A percentile compares a stretch with the other conserved stretches of the same genome.
Evolutionary conservation across 2,329 filamentous ascomycete species (phyloP).

Genomic region (Colletotrichum orbiculare): DNA sequence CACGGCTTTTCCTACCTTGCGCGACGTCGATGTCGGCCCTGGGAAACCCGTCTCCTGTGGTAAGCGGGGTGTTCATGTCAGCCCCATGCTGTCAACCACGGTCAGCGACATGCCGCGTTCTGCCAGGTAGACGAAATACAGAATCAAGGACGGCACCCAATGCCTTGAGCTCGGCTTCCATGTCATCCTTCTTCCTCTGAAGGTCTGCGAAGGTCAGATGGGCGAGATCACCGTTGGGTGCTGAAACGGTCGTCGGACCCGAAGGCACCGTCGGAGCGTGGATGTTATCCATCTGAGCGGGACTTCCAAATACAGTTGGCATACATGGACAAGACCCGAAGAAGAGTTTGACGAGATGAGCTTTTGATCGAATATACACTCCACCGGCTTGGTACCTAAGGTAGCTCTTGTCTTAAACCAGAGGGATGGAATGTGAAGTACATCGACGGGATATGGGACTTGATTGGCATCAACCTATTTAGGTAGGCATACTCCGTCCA

Average conservation of each 20-base stretch:
- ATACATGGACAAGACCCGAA: neutral
- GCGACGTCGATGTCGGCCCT: slow-evolving; percentile 94
- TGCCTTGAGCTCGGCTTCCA: slow-evolving; percentile 89
- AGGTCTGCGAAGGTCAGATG: slow-evolving; percentile 81
- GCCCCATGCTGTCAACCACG: slow-evolving; percentile 79
- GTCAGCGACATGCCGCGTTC: slow-evolving; percentile 35
- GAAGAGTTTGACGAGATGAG: no score
- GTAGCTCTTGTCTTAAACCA: no score
- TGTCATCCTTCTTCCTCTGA: slow-evolving; percentile 82
- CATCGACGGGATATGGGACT: no score
- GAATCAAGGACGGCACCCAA: slow-evolving; percentile 89
- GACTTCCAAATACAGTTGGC: slow-evolving; percentile 25
- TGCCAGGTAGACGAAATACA: slow-evolving; percentile 59
- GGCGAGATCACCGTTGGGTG: slow-evolving; percentile 69
- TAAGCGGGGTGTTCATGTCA: slow-evolving; percentile 88
- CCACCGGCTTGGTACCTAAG: no score
- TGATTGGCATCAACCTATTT: no score
- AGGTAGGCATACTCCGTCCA: no score
- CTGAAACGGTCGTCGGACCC: slow-evolving; percentile 75
- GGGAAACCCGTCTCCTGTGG: slow-evolving; percentile 91
- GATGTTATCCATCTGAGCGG: slow-evolving; percentile 63
- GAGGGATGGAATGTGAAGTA: no score
- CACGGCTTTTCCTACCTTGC: slow-evolving; percentile 70
- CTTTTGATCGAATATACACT: no score
- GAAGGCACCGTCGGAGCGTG: slow-evolving; percentile 74